Evolutionary conservation across 2,329 filamentous ascomycete species (phyloP), one percentile per base, ranked within the genome.

Genomic region (Pezizomycotina sp.): DNA sequence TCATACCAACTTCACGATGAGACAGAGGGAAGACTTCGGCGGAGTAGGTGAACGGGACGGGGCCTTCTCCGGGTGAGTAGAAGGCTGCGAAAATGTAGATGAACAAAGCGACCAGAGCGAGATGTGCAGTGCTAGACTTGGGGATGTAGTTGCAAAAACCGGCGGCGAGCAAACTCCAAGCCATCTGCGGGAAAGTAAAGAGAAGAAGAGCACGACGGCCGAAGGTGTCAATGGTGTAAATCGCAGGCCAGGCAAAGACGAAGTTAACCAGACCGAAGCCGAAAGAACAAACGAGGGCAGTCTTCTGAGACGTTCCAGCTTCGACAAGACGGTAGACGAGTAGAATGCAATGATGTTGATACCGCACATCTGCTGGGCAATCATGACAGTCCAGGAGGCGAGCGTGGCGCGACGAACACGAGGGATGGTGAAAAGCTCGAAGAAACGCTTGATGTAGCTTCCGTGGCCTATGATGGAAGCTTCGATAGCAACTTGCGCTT

Each of bases 371-470:
- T 74, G 70, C 48, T 74, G 69, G 0, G 59, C 60, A 47, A 72
- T 72, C 81, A 91, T 91, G 47, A 86, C 78, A 1, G 72, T 71
- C 46, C 74, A 78, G 1, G 79, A 77, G 4, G 80, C 81, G 19
- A 78, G 63, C 3, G 74, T 84, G 2, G 82, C 82, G 25, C 75
- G 67, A 9, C 74, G 68, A 7, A 78, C 62, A 29, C 77, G 68
- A 1, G 76, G 73, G 38, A 81, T 66, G 7, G 71, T 77, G 50
- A 81, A 77, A 1, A 76, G 60, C 52, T 80, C 68, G 23, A 65
- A 48, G 46, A 80, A 72, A 10, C 76, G 69, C 14, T 61, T 66
- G 31, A 71, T 21, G 50, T 77, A 75, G 55, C 65, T 74, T 49
- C 59, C 66, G 4, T 63, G 50, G 16, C 32, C 35, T 4, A 56